Percentiles rank a stretch among this genome's conserved stretches.
Conservation (phyloP, 768 basidiomycete species). For the Collybiopsis luxurians region DNA sequence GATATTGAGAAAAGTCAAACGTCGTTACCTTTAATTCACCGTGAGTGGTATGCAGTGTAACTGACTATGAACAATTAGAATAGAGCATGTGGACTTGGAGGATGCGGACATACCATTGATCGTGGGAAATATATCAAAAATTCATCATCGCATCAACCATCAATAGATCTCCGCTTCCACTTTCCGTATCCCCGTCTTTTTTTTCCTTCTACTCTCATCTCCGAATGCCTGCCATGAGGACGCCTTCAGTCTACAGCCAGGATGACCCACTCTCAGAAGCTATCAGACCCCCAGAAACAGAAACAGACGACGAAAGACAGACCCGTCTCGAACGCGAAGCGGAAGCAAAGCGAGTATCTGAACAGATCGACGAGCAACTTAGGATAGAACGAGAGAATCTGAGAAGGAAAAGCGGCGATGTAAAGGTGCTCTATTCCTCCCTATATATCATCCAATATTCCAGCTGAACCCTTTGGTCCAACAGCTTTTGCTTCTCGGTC, state of each 20-base stretch:
- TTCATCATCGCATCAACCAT: neutral
- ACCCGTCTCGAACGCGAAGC: slow-evolving; percentile 62
- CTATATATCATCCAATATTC: neutral
- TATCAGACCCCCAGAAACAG: slow-evolving; percentile 59
- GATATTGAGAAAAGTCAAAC: neutral
- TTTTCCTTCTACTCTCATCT: slow-evolving; percentile 24
- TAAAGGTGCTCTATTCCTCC: slow-evolving; percentile 48
- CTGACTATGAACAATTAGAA: slow-evolving; percentile 55
- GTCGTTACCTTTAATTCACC: slow-evolving; percentile 86
- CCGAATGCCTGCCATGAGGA: slow-evolving; percentile 57
- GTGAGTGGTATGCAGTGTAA: slow-evolving; percentile 90
- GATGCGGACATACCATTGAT: slow-evolving; percentile 3
- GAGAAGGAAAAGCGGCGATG: slow-evolving; percentile 67
- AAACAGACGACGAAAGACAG: slow-evolving; percentile 64
- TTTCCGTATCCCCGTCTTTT: slow-evolving; percentile 13
- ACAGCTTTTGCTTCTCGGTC: slow-evolving; percentile 72
- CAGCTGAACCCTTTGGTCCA: neutral
- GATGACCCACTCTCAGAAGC: slow-evolving; percentile 75
- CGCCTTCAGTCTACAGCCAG: slow-evolving; percentile 69
- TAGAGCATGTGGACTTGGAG: slow-evolving; percentile 13
- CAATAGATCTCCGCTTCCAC: slow-evolving; percentile 1
- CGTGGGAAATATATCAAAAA: slow-evolving; percentile 2
- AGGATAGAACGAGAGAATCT: slow-evolving; percentile 64
- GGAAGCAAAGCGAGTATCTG: slow-evolving; percentile 73
- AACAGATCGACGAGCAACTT: slow-evolving; percentile 80